Evolutionary conservation across 2,329 filamentous ascomycete species (phyloP).

Genomic region (Trichoderma polysporum): DNA sequence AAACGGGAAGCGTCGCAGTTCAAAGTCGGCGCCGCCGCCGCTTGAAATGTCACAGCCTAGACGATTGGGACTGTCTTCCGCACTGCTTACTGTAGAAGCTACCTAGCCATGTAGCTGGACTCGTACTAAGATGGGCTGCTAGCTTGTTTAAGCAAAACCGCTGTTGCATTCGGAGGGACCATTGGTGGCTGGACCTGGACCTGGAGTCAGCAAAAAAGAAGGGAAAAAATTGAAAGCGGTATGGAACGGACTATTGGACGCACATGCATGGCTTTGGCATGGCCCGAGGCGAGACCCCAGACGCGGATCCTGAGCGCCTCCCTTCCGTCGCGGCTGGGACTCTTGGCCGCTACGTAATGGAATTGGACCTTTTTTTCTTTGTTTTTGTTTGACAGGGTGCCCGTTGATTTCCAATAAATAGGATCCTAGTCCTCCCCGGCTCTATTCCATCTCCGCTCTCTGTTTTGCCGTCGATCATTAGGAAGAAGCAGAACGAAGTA

Average conservation of each 20-base stretch:
- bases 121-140: background rate
- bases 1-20: background rate
- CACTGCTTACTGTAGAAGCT: no score
- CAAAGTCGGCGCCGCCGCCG: background rate
- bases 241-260: background rate
- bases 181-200: background rate
- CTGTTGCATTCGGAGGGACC: background rate
- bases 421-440: background rate
- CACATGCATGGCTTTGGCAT: background rate
- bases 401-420: background rate
- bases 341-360: conserved; percentile 18
- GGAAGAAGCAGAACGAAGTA: no score
- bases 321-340: conserved; percentile 12
- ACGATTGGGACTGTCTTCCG: no score
- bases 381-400: background rate
- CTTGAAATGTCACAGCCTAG: background rate
- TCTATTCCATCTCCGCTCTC: background rate
- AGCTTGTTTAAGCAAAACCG: background rate
- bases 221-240: background rate
- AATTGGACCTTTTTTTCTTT: background rate
- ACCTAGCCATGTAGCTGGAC: no score
- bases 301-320: conserved; percentile 9
- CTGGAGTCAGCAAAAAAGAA: no score
- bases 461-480: background rate
- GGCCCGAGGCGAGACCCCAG: conserved; percentile 6